Base-by-base conservation (phyloP, 2,329 filamentous ascomycete genomes). In the Atkinsonella texensis region DNA sequence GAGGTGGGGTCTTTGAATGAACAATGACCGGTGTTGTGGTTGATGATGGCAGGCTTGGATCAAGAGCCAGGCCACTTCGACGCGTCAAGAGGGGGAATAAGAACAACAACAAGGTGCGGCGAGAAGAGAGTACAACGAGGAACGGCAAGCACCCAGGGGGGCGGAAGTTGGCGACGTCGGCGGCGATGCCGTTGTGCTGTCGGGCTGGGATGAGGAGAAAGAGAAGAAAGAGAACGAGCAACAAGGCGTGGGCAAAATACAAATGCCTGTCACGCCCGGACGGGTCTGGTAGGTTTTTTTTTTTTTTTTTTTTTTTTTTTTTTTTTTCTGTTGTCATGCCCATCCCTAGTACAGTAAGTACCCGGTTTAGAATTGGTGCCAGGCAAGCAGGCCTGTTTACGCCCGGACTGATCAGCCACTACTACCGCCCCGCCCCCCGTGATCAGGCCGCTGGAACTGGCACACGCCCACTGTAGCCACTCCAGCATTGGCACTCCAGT, bases 151-250 rank as follows among this genome's bases (percentile, higher is more conserved):
- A 57, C 51, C 56, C 55, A 56, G 54, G 54, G 40, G 53, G 53
- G 46, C 46, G 52, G 57, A 54, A 58, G 56, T 56, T 53, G 57
- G 56, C 56, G 56, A 57, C 54, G 55, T 59, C 59, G 57, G 57
- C 53, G 54, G 53, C 59, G 58, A 57, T 60, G 58, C 59, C 58
- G 58, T 60, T 55, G 57, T 55, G 59, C 54, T 58, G 58, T 59
- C 57, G 56, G 58, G 59, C 57, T 57, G 54, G 56, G 56, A 53
- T 59, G 56, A 54, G 57, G 55, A 58, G 58, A 54, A 56, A 55
- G 51, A 53, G 57, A 56, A 59, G 55, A 54, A 58, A 49, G 51
- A 56, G 53, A 55, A 57, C 55, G 59, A 55, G 56, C 55, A 59
- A 55, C 52, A 63, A 46, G 41, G 40, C 38, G 53, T 15, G 51